Evolutionary conservation across 768 basidiomycete species (phyloP).

Genomic region (Lactifluus pinguis): DNA sequence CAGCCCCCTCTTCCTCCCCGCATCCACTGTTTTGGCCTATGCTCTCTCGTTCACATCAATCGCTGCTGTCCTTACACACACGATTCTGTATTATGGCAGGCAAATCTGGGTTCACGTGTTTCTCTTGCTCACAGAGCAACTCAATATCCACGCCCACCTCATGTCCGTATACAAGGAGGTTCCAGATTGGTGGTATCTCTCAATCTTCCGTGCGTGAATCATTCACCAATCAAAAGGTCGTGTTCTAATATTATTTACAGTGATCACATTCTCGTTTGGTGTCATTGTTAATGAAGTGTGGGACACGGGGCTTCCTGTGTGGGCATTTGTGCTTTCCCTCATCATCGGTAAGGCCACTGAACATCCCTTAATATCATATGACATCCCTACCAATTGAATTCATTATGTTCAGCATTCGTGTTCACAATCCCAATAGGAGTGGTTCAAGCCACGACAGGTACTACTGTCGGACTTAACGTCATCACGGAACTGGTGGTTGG

Average conservation of each 20-base stretch:
- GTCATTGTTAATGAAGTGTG: slow-evolving; percentile 63
- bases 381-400: neutral
- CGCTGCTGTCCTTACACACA: slow-evolving; percentile 65
- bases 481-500: slow-evolving; percentile 78
- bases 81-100: slow-evolving; percentile 66
- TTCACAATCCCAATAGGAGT: slow-evolving; percentile 47
- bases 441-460: slow-evolving; percentile 69
- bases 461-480: slow-evolving; percentile 67
- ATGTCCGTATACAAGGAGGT: slow-evolving; percentile 72
- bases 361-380: neutral
- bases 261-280: slow-evolving; percentile 59
- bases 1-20: slow-evolving; percentile 52
- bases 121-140: slow-evolving; percentile 66
- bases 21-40: slow-evolving; percentile 69
- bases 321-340: slow-evolving; percentile 63
- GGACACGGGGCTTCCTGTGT: slow-evolving; percentile 66
- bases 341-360: slow-evolving; percentile 37
- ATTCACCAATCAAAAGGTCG: too few species aligned
- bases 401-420: slow-evolving; percentile 23
- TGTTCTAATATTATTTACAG: slow-evolving; percentile 20
- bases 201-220: slow-evolving; percentile 40
- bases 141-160: slow-evolving; percentile 76
- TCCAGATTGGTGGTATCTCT: slow-evolving; percentile 79
- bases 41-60: slow-evolving; percentile 76
- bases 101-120: slow-evolving; percentile 68